A percentile compares a stretch with the other conserved stretches of the same genome.
Evolutionary conservation across 2,329 filamentous ascomycete genomes (phyloP).

Genomic region (Aspergillus chevalieri): DNA sequence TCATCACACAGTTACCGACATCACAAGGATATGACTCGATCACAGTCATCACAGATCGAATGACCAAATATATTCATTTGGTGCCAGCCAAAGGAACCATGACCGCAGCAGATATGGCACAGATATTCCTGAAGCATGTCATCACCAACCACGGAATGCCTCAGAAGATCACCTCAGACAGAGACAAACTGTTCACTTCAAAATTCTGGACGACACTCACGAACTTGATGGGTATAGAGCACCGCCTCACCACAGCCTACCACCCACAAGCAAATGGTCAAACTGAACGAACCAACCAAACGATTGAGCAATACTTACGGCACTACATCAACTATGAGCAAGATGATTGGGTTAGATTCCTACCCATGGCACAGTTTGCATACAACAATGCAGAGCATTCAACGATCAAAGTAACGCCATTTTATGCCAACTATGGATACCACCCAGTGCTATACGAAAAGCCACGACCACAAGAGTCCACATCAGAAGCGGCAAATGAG

Average conservation of each 20-base stretch:
- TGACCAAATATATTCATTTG: no score
- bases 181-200: background rate
- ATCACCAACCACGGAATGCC: no score
- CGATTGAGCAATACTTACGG: constrained; percentile 6
- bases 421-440: background rate
- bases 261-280: background rate
- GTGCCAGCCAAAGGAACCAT: no score
- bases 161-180: background rate
- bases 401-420: background rate
- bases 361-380: no score
- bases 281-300: constrained; percentile 3
- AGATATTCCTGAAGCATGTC: no score
- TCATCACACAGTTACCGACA: no score
- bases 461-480: background rate
- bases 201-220: background rate
- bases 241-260: background rate
- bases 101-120: no score
- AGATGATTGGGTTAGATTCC: constrained; percentile 1
- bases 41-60: no score
- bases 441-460: background rate
- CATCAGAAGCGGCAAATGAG: background rate
- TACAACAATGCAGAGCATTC: background rate
- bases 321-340: constrained; percentile 7
- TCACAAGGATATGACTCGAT: no score
- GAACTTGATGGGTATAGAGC: background rate